Conservation (phyloP, 208 protist species). For the Leishmania arabica region DNA sequence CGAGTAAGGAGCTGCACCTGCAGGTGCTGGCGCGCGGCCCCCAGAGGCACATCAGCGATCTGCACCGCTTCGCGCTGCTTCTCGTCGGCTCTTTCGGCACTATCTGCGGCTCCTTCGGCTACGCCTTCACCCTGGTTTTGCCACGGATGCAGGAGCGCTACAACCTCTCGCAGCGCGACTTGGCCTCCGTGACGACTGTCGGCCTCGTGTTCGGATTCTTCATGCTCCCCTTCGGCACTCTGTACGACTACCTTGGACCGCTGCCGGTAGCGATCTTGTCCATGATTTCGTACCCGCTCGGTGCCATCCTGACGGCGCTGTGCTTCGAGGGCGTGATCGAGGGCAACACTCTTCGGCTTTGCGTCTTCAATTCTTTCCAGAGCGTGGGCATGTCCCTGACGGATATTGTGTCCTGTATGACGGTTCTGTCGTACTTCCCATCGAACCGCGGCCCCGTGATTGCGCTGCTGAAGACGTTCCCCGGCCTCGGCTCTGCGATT, state of each 20-base stretch:
- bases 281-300: slow-evolving; percentile 30
- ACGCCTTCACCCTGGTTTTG: slow-evolving; percentile 59
- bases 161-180: slow-evolving; percentile 53
- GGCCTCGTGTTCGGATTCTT: slow-evolving; percentile 43
- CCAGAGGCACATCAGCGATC: slow-evolving; percentile 34
- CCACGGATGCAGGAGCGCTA: slow-evolving; percentile 45
- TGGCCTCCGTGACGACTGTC: slow-evolving; percentile 53
- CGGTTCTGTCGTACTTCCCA: slow-evolving; percentile 60
- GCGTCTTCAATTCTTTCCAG: slow-evolving; percentile 36
- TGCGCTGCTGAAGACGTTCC: slow-evolving; percentile 67
- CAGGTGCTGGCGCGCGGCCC: slow-evolving; percentile 15
- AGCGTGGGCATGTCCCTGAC: slow-evolving; percentile 34
- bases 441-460: slow-evolving; percentile 43
- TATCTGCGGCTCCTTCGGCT: slow-evolving; percentile 45
- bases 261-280: slow-evolving; percentile 36
- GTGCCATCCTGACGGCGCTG: slow-evolving; percentile 38
- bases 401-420: slow-evolving; percentile 49
- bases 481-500: slow-evolving; percentile 59
- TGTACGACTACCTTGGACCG: slow-evolving; percentile 64
- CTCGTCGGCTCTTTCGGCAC: slow-evolving; percentile 43
- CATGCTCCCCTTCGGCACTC: slow-evolving; percentile 40
- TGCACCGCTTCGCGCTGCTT: slow-evolving; percentile 43
- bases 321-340: slow-evolving; percentile 44
- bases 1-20: not conserved
- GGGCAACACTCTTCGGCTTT: slow-evolving; percentile 30